phyloP scores from a whole-genome alignment of 768 basidiomycete genomes.

The Thelephora ganbajun region DNA sequence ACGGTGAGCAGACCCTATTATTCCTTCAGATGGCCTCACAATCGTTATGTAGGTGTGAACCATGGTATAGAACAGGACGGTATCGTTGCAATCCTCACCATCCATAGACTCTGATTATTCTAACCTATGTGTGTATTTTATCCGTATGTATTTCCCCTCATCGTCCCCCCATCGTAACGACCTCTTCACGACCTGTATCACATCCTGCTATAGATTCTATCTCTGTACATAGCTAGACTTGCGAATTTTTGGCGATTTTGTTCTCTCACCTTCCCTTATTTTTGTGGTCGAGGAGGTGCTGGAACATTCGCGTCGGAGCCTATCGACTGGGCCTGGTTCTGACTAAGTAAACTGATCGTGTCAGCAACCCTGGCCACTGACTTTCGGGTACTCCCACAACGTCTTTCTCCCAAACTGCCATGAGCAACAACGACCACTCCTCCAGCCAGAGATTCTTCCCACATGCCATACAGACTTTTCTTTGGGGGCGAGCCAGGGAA shows the following conservation, averaged over 20 bases:
- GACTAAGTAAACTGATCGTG: neutral
- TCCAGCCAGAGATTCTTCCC: neutral
- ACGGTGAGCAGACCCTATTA: constrained; percentile 30
- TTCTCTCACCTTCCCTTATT: neutral
- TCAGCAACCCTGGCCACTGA: no score
- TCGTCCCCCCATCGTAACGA: neutral
- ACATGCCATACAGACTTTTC: neutral
- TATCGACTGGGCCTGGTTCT: neutral
- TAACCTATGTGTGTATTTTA: neutral
- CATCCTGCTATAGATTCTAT: neutral
- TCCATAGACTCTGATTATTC: constrained; percentile 27
- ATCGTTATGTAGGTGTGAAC: constrained; percentile 42
- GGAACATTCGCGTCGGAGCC: neutral
- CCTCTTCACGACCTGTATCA: neutral
- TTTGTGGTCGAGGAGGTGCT: neutral
- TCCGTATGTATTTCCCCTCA: neutral
- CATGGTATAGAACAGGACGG: constrained; percentile 78
- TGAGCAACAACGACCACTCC: neutral
- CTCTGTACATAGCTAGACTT: neutral
- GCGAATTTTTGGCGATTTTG: neutral
- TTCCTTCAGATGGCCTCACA: neutral
- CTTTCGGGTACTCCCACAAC: no score
- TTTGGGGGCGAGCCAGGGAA: neutral
- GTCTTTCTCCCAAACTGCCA: neutral
- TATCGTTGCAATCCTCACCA: constrained; percentile 63